phyloP scores from a whole-genome alignment of 1,284 basidiomycete genomes.

The Boletus holoroseus region DNA sequence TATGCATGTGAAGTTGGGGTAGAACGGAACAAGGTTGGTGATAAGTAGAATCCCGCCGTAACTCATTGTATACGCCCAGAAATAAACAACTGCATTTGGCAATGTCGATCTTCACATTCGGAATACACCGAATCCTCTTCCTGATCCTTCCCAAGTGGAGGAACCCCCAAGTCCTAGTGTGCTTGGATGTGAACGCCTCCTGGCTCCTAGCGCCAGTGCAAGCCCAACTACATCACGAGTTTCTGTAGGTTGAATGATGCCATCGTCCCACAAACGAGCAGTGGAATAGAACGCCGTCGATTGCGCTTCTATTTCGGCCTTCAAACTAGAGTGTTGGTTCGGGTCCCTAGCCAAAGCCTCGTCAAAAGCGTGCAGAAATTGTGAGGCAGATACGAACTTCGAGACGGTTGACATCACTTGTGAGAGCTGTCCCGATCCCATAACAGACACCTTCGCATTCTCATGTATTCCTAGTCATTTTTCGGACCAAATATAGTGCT shows the following conservation, averaged over 20 bases:
- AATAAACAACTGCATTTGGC: slow-evolving; percentile 29
- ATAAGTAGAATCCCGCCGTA: background rate
- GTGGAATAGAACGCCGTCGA: slow-evolving; percentile 83
- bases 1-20: background rate
- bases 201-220: slow-evolving; percentile 70
- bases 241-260: slow-evolving; percentile 88
- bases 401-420: slow-evolving; percentile 91
- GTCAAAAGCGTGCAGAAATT: background rate
- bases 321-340: slow-evolving; percentile 65
- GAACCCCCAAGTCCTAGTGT: slow-evolving; percentile 25
- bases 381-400: slow-evolving; percentile 44
- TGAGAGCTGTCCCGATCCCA: slow-evolving; percentile 90
- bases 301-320: slow-evolving; percentile 81
- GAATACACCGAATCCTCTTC: slow-evolving; percentile 81
- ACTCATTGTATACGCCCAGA: slow-evolving; percentile 1
- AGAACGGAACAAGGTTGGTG: background rate
- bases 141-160: slow-evolving; percentile 68
- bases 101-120: slow-evolving; percentile 62
- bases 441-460: slow-evolving; percentile 94
- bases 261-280: slow-evolving; percentile 92
- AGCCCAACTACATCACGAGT: slow-evolving; percentile 85
- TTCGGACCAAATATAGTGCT: slow-evolving; percentile 4
- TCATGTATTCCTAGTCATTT: slow-evolving; percentile 28
- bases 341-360: slow-evolving; percentile 53
- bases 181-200: slow-evolving; percentile 31